Evolutionary conservation across 2,329 filamentous ascomycete species (phyloP), one percentile per base, ranked within the genome.

Genomic region (Davidsoniella neocaledoniae): DNA sequence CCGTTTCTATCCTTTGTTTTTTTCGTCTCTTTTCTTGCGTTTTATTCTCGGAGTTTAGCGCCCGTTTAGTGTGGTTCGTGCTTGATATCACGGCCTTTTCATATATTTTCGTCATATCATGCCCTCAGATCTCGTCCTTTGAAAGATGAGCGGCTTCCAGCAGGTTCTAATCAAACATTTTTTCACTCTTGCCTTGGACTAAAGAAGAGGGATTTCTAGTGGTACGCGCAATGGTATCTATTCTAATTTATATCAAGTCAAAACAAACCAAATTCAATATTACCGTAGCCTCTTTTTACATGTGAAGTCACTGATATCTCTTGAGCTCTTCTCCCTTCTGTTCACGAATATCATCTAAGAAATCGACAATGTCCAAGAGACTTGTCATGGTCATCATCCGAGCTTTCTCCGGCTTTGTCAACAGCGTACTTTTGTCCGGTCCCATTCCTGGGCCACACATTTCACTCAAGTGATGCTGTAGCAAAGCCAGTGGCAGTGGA

Each of bases 401-500:
- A 14, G 61, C 60, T 53, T 77, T 66, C 60, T 81, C 76, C 58
- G 68, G 69, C 59, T 72, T 77, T n/a, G 58, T 68, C 53, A 81
- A 60, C 58, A 81, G 64, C 3, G 57, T 59, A 2, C 59, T 60
- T 61, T 76, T 75, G 57, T 74, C 66, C 10, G 67, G 58, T 0
- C 71, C 70, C 61, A 76, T 70, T 14, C 74, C 75, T 4, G 74
- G 72, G 1, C 67, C 70, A 55, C 69, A 73, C 79, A 85, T 84
- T 64, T 84, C 77, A 51, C 68, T 70, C 25, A 84, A 59, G 60
- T 84, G 81, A 60, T 84, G 79, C 51, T 78, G 66, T 4, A 74
- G 71, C 41, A 84, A 64, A 60, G 79, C 78, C 55, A 76, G 71
- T 2, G 78, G 79, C 25, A 83, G 64, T 5, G 79, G 79, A 1